Conservation (phyloP, 768 basidiomycete genomes). For the Hypholoma fasciculare region DNA sequence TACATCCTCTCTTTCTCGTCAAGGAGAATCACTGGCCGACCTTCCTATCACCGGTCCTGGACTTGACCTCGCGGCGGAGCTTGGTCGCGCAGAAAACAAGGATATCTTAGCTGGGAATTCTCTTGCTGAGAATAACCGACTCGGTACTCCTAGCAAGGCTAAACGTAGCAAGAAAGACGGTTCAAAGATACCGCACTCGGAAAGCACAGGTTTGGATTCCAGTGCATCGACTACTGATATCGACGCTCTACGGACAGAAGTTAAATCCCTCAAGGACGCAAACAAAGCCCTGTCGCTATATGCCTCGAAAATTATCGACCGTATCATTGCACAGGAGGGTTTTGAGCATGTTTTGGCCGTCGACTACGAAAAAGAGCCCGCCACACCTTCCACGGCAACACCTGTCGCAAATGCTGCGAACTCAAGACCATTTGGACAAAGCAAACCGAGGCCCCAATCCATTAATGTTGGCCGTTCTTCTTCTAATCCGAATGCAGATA, state of each 20-base stretch:
- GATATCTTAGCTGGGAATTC: constrained; percentile 64
- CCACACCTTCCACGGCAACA: constrained; percentile 43
- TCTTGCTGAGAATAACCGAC: constrained; percentile 51
- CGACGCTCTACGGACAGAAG: constrained; percentile 78
- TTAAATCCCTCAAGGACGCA: constrained; percentile 91
- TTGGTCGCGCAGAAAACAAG: constrained; percentile 90
- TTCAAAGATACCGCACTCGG: constrained; percentile 33
- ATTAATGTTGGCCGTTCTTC: constrained; percentile 48
- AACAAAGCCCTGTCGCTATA: constrained; percentile 96
- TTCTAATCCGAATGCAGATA: constrained; percentile 19
- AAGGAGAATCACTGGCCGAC: constrained; percentile 83
- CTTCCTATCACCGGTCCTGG: constrained; percentile 88
- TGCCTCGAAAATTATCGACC: constrained; percentile 96
- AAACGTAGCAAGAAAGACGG: constrained; percentile 53
- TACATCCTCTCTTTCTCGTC: constrained; percentile 53
- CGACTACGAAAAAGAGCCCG: constrained; percentile 73
- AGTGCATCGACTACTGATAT: constrained; percentile 49
- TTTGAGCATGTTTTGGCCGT: constrained; percentile 96
- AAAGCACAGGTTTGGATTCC: constrained; percentile 41
- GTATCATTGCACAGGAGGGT: constrained; percentile 94
- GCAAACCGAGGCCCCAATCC: constrained; percentile 63
- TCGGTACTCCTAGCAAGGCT: constrained; percentile 41
- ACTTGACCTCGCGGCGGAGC: constrained; percentile 87
- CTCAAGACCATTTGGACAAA: constrained; percentile 26
- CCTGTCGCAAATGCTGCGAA: constrained; percentile 29